Percentiles rank a stretch among this genome's conserved stretches.
phyloP scores from a whole-genome alignment of 441 rosid genomes.

The Mallotus repandus region DNA sequence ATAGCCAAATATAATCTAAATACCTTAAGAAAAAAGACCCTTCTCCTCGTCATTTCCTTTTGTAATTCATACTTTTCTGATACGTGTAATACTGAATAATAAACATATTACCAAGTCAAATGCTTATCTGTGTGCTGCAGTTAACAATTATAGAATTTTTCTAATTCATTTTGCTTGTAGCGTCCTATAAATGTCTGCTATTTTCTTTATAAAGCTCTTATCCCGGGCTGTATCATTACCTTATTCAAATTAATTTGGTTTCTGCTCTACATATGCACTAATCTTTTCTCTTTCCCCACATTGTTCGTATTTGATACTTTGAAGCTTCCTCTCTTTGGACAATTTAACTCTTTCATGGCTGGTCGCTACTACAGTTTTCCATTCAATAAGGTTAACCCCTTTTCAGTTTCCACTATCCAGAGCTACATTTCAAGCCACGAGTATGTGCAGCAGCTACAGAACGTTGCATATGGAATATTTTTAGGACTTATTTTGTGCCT shows the following conservation, averaged over 20 bases:
- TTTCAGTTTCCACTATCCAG: not conserved
- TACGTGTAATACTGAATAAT: not conserved
- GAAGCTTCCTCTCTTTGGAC: no score
- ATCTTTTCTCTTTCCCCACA: no score
- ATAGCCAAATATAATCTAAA: no score
- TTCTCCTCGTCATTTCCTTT: not conserved
- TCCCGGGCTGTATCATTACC: no score
- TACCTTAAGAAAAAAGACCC: no score
- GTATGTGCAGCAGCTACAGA: not conserved
- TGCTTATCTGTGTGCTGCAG: not conserved
- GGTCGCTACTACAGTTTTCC: not conserved
- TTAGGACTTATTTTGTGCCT: not conserved
- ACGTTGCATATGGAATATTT: not conserved
- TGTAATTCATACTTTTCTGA: not conserved
- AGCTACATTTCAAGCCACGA: not conserved
- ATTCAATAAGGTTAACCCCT: not conserved
- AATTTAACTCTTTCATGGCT: not conserved
- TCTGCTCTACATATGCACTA: no score
- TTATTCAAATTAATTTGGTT: no score
- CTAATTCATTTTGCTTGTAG: not conserved
- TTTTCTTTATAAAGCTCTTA: no score
- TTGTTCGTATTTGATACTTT: no score
- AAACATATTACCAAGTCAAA: not conserved
- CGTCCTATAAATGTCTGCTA: not conserved
- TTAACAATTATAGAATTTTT: not conserved